Conservation (phyloP, 208 protist species). For the Tetramitus jugosus region DNA sequence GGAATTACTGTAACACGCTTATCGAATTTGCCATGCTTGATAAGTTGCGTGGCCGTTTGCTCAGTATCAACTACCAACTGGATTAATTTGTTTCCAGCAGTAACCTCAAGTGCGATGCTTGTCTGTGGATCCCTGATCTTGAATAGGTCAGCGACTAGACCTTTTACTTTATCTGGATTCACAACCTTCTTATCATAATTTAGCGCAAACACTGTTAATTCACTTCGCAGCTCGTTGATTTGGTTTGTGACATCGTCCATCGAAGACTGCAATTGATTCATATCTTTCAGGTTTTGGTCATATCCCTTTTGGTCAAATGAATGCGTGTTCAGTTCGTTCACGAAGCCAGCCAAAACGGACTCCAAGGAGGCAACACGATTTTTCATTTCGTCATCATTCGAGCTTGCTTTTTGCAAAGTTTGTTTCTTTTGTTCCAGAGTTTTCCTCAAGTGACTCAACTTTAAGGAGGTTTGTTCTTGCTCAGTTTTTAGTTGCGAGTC, state of each 20-base stretch:
- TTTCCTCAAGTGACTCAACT: conserved; percentile 37
- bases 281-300: conserved; percentile 27
- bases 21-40: conserved; percentile 73
- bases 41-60: conserved; percentile 73
- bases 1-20: conserved; percentile 93
- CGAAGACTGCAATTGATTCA: conserved; percentile 5
- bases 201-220: conserved; percentile 48
- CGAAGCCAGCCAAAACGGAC: no score
- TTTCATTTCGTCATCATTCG: background rate
- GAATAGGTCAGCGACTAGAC: conserved; percentile 87
- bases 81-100: conserved; percentile 77
- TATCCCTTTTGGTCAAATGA: conserved; percentile 20
- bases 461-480: background rate
- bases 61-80: conserved; percentile 89
- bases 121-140: conserved; percentile 54
- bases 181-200: conserved; percentile 55
- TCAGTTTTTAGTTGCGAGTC: background rate
- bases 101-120: conserved; percentile 78
- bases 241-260: conserved; percentile 12
- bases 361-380: no score
- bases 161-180: conserved; percentile 53
- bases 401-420: background rate
- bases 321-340: background rate
- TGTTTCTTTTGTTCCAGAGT: conserved; percentile 56
- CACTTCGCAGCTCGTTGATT: conserved; percentile 23